phyloP scores from a whole-genome alignment of 2,329 filamentous ascomycete genomes.

The Tolypocladium album region DNA sequence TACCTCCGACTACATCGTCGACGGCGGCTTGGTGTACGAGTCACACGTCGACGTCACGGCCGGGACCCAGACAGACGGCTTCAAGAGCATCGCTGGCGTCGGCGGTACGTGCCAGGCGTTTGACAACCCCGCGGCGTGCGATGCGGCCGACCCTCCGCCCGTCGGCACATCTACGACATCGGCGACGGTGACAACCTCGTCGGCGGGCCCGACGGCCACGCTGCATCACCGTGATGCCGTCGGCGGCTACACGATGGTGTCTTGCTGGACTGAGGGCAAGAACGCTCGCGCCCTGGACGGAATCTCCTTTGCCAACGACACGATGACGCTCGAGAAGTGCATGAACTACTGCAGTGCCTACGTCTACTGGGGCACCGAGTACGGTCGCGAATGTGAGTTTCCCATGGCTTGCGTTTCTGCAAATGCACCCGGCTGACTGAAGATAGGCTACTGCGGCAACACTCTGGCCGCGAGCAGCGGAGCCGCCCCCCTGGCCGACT shows the following conservation, averaged over 20 bases:
- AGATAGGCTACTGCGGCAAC: slow-evolving; percentile 36
- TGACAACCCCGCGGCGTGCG: slow-evolving; percentile 19
- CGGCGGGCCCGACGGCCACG: slow-evolving; percentile 1
- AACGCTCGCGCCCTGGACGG: slow-evolving; percentile 31
- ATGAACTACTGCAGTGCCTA: slow-evolving; percentile 33
- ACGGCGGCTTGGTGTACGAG: slow-evolving; percentile 32
- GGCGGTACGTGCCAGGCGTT: slow-evolving; percentile 33
- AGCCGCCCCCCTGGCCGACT: slow-evolving; percentile 18
- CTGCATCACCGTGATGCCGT: slow-evolving; percentile 24
- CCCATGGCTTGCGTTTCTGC: not conserved
- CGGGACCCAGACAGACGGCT: slow-evolving; percentile 31
- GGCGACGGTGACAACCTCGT: not conserved
- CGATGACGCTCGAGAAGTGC: slow-evolving; percentile 39
- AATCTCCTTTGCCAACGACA: slow-evolving; percentile 29
- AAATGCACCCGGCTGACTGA: not conserved
- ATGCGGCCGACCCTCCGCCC: slow-evolving; percentile 7
- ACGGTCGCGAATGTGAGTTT: slow-evolving; percentile 35
- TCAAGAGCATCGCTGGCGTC: slow-evolving; percentile 35
- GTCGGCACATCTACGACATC: slow-evolving; percentile 5
- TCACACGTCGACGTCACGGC: slow-evolving; percentile 34
- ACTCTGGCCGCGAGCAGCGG: slow-evolving; percentile 17
- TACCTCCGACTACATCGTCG: slow-evolving; percentile 28
- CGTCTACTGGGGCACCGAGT: slow-evolving; percentile 40
- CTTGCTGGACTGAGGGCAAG: slow-evolving; percentile 37
- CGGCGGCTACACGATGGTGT: slow-evolving; percentile 32